Evolutionary conservation across 768 basidiomycete species (phyloP).

Genomic region (Leccinum boreale): DNA sequence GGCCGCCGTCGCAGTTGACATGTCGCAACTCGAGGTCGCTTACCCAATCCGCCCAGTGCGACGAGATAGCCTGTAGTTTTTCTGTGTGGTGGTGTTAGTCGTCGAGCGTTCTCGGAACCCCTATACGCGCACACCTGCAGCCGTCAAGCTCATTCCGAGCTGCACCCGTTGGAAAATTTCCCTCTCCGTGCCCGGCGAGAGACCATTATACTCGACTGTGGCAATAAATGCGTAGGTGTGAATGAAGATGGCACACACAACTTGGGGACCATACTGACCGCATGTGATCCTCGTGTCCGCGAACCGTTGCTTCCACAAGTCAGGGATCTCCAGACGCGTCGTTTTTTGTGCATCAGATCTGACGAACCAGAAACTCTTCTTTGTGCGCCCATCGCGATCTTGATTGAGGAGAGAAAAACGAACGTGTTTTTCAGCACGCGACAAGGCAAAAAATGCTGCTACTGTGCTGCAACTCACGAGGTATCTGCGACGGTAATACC

Average conservation of each 20-base stretch:
- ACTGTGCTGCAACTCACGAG: slow-evolving; percentile 38
- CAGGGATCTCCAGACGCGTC: slow-evolving; percentile 51
- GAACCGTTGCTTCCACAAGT: slow-evolving; percentile 49
- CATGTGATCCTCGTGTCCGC: slow-evolving; percentile 59
- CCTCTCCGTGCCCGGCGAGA: slow-evolving; percentile 58
- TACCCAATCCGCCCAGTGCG: slow-evolving; percentile 70
- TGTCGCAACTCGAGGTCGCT: slow-evolving; percentile 52
- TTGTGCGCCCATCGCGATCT: slow-evolving; percentile 58
- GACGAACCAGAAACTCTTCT: slow-evolving; percentile 64
- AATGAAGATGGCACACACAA: not conserved
- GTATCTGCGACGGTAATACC: slow-evolving; percentile 39
- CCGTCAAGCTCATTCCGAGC: slow-evolving; percentile 69
- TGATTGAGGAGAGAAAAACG: not conserved
- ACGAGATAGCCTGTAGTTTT: slow-evolving; percentile 75
- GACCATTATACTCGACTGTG: slow-evolving; percentile 63
- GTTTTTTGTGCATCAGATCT: slow-evolving; percentile 43
- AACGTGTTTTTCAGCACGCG: slow-evolving; percentile 6
- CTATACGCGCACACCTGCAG: slow-evolving; percentile 49
- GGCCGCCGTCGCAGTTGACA: slow-evolving; percentile 56
- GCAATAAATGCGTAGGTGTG: not conserved
- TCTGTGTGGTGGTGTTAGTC: slow-evolving; percentile 40
- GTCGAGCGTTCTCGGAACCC: not conserved
- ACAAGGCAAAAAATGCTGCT: slow-evolving; percentile 4
- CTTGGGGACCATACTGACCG: slow-evolving; percentile 40
- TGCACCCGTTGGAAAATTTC: slow-evolving; percentile 85